These are phyloP conservation scores for Claviceps sp. DNA, from an alignment of 2,329 filamentous ascomycete genomes.

Conservation along the genomic window DNA sequence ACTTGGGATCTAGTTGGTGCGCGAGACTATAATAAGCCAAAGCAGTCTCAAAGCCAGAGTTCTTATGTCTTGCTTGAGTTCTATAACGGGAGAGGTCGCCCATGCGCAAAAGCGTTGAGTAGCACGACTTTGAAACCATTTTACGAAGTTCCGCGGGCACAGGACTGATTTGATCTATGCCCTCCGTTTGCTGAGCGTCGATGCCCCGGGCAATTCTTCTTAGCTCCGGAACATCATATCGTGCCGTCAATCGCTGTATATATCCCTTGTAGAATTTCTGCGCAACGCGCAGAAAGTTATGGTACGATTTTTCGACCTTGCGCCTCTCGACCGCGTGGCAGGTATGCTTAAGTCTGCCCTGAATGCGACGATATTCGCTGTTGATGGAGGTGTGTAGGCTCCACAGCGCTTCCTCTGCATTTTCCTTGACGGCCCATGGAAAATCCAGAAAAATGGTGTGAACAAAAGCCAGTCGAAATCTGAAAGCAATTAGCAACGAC, in stretches of 20 bases:
- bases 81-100: conserved; percentile 87
- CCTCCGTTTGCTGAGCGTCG: conserved; percentile 27
- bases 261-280: conserved; percentile 82
- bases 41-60: conserved; percentile 65
- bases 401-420: conserved; percentile 65
- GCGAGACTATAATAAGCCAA: conserved; percentile 78
- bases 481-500: background rate
- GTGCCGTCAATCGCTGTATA: conserved; percentile 59
- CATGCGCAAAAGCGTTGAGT: conserved; percentile 71
- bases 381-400: conserved; percentile 65
- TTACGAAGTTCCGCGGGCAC: conserved; percentile 36
- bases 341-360: conserved; percentile 40
- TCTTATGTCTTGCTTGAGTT: conserved; percentile 56
- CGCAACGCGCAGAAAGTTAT: conserved; percentile 73
- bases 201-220: conserved; percentile 28
- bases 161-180: conserved; percentile 29
- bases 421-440: conserved; percentile 45
- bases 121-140: conserved; percentile 60
- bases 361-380: conserved; percentile 57
- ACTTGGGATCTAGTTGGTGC: conserved; percentile 60
- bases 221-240: conserved; percentile 41
- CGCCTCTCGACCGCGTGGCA: conserved; percentile 50
- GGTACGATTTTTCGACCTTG: conserved; percentile 70
- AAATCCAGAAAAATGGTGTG: conserved; percentile 61
- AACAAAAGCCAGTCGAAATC: conserved; percentile 57